phyloP scores from a whole-genome alignment of 805 yeast species.

The Hanseniaspora mollemarum region DNA sequence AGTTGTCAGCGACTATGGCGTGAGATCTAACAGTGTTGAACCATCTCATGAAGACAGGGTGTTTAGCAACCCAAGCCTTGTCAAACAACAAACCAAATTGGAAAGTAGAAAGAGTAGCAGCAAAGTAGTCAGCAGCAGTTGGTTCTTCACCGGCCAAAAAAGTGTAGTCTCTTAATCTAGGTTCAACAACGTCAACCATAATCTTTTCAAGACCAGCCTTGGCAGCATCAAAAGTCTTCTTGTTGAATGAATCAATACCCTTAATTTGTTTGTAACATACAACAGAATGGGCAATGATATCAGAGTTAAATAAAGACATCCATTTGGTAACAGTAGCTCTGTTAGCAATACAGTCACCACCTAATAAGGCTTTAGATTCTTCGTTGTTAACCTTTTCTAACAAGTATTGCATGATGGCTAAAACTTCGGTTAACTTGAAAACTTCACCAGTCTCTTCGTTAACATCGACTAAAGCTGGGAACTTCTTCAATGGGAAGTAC shows the following conservation, averaged over 20 bases:
- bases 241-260: conserved; percentile 68
- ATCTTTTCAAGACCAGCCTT: conserved; percentile 30
- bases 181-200: conserved; percentile 38
- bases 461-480: conserved; percentile 60
- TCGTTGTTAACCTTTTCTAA: conserved; percentile 30
- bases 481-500: conserved; percentile 52
- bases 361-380: conserved; percentile 23
- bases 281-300: conserved; percentile 41
- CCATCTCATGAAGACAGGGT: conserved; percentile 64
- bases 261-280: conserved; percentile 39
- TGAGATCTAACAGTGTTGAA: conserved; percentile 40
- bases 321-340: conserved; percentile 47
- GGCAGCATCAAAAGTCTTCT: conserved; percentile 36
- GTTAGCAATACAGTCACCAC: conserved; percentile 33
- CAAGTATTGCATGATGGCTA: conserved; percentile 51
- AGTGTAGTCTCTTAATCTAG: conserved; percentile 47
- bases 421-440: conserved; percentile 54
- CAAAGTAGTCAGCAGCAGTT: conserved; percentile 54
- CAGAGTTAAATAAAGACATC: conserved; percentile 66
- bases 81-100: conserved; percentile 53
- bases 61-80: conserved; percentile 47
- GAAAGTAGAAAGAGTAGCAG: conserved; percentile 40
- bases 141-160: conserved; percentile 60
- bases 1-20: conserved; percentile 38
- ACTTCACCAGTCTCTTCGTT: conserved; percentile 31